Evolutionary conservation across 2,329 filamentous ascomycete species (phyloP).

Genomic region (Diaporthe citri): DNA sequence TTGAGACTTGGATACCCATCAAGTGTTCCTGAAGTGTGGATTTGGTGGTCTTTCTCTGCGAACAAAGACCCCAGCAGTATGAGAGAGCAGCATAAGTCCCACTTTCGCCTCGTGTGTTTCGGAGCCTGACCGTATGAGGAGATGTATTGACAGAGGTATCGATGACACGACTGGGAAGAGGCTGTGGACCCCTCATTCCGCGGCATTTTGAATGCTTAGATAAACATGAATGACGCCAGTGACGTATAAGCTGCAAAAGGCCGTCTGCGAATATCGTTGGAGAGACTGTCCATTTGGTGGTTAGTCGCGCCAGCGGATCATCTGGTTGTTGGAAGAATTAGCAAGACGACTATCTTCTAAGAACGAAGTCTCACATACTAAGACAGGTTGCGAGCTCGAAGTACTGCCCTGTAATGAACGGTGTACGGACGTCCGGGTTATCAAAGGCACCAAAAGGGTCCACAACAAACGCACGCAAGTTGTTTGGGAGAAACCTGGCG

Average conservation of each 20-base stretch:
- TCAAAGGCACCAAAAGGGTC: neutral
- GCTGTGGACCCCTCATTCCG: neutral
- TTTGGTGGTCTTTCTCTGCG: neutral
- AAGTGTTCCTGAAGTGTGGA: neutral
- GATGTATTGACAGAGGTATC: neutral
- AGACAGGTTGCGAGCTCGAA: neutral
- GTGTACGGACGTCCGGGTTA: neutral
- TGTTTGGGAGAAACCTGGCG: rapidly evolving
- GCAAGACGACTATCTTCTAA: neutral
- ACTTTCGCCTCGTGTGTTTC: rapidly evolving
- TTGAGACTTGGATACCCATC: rapidly evolving
- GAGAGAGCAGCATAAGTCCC: neutral
- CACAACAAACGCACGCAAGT: neutral
- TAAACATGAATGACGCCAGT: neutral
- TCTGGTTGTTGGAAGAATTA: neutral
- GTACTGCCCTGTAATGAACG: neutral
- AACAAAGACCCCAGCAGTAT: neutral
- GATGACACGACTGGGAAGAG: neutral
- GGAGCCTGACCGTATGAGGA: neutral
- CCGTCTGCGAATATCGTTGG: neutral
- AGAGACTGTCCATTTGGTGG: neutral
- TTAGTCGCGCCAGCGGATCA: neutral
- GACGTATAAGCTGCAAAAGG: neutral
- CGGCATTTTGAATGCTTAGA: neutral
- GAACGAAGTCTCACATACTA: neutral